Base-by-base conservation (phyloP, 1,284 basidiomycete genomes). In the Leccinum subrobustum region DNA sequence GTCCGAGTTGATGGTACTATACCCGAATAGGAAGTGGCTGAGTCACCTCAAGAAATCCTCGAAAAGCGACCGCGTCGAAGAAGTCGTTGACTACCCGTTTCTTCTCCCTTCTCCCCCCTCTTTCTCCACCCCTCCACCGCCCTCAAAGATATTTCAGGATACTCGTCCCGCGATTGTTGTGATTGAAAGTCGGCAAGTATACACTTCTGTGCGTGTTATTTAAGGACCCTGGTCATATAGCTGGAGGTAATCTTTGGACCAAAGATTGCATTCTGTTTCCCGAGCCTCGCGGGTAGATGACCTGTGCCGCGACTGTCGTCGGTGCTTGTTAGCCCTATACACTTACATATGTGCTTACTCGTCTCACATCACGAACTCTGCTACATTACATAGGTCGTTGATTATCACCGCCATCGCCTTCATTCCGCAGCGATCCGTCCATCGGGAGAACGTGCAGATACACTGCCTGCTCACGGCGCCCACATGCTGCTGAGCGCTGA, bases 51-150 rank as follows among this genome's bases (percentile, higher is more conserved):
- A 25, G 23, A 59, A 65, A 62, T 69, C 42, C 54, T 72, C 70
- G 63, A 75, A 73, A 75, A 74, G 67, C 64, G 18, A 67, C 72
- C 70, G 69, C 33, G 57, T 74, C 73, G 70, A 73, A 70, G 73
- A 57, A 57, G 9, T 14, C 14, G 23, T 59, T 39, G 27, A 47
- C 42, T 47, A 44, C 42, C 42, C 18, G 44, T 47, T 47, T 23
- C 44, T 47, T 23, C 18, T 47, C 20, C 44, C 44, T 8, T 23
- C 11, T 12, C 1, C 18, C 44, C 25, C 16, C 18, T 48, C 52
- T 54, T 29, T 55, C 58, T 64, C 60, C 67, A 23, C 61, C 66
- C 57, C 53, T 56, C 60, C 52, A 59, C 68, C 63, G 68, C 74
- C 73, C 73, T 70, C 69, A 63, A 62, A 70, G 65, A 27, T 57